phyloP scores from a whole-genome alignment of 2,329 filamentous ascomycete species.

The Pezicula carpinea region DNA sequence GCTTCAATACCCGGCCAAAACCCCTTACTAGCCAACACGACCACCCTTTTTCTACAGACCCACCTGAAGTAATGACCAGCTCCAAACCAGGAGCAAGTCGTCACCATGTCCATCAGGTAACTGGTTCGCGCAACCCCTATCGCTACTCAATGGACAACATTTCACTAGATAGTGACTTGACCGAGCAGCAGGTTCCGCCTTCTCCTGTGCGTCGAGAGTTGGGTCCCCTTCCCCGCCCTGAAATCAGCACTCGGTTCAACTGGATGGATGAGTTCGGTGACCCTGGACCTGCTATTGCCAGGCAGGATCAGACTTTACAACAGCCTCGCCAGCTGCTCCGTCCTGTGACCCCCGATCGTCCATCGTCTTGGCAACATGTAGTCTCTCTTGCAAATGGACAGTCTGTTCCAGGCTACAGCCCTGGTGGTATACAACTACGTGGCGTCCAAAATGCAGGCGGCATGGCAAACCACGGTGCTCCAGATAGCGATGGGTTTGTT shows the following conservation, averaged over 20 bases:
- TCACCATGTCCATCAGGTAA: neutral
- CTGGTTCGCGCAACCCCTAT: neutral
- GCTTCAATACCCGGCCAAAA: constrained; percentile 11
- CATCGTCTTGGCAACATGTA: constrained; percentile 15
- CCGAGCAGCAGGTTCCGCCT: too few species aligned
- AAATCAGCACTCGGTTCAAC: neutral
- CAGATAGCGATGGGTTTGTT: constrained; percentile 5
- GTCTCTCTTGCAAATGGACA: constrained; percentile 10
- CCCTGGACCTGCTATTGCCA: constrained; percentile 9
- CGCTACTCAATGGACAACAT: neutral
- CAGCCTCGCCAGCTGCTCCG: neutral
- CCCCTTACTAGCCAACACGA: constrained; percentile 18
- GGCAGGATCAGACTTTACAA: neutral
- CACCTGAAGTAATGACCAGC: constrained; percentile 16
- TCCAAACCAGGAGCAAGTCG: neutral
- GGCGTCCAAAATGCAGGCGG: too few species aligned
- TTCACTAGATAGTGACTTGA: neutral
- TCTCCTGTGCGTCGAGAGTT: too few species aligned
- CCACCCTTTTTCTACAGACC: constrained; percentile 24
- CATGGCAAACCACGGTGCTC: neutral
- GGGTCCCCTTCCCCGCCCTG: too few species aligned
- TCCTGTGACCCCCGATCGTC: constrained; percentile 4
- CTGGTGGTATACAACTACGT: neutral
- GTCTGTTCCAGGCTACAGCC: constrained; percentile 5
- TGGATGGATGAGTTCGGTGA: constrained; percentile 17